A percentile compares a stretch with the other conserved stretches of the same genome.
Evolutionary conservation across 495 filamentous ascomycete species (phyloP).

Genomic region (Penicillium coprophilum): DNA sequence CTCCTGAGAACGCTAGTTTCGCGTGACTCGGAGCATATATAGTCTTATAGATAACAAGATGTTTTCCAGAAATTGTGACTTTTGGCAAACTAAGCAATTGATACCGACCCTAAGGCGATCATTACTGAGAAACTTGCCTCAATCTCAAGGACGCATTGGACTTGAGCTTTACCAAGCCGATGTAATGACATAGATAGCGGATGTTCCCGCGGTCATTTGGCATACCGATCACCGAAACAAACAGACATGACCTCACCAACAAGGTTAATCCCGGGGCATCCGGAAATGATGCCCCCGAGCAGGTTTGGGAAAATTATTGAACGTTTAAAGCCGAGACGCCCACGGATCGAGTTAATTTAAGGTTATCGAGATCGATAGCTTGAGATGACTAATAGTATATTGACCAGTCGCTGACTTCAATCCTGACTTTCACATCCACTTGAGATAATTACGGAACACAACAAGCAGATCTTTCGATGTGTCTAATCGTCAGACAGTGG

Average conservation of each 20-base stretch:
- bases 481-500: constrained; percentile 4
- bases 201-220: neutral
- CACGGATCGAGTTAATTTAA: constrained; percentile 7
- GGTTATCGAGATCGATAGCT: constrained; percentile 3
- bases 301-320: neutral
- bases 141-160: too few relatives aligned
- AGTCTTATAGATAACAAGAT: too few relatives aligned
- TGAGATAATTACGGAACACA: neutral
- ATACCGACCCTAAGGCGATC: neutral
- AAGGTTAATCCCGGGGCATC: neutral
- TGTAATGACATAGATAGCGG: constrained; percentile 6
- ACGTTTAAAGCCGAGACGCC: neutral
- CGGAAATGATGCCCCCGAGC: neutral
- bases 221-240: neutral
- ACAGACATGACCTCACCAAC: constrained; percentile 7
- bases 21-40: too few relatives aligned
- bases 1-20: neutral
- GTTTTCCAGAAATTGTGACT: too few relatives aligned
- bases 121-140: neutral
- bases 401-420: constrained; percentile 1
- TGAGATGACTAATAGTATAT: neutral
- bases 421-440: neutral
- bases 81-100: neutral
- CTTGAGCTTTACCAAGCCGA: neutral
- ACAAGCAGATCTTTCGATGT: neutral